Conservation (phyloP, 108 stramenopile genomes). For the Pseudonitzschia multistriata region DNA sequence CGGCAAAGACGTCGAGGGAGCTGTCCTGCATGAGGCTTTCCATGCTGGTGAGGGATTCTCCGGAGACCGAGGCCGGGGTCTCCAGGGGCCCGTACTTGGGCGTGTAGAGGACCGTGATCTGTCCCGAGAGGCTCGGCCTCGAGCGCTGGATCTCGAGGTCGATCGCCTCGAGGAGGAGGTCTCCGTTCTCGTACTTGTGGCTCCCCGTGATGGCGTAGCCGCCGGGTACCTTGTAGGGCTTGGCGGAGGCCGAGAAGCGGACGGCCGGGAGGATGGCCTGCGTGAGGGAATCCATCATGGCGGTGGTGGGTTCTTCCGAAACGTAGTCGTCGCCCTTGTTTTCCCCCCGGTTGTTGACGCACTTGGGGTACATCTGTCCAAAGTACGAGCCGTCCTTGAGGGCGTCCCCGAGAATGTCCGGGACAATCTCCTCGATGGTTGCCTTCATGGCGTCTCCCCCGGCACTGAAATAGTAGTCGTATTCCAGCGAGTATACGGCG, state of each 20-base stretch:
- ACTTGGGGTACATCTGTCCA: constrained; percentile 56
- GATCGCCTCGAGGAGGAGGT: constrained; percentile 64
- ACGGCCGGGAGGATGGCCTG: constrained; percentile 60
- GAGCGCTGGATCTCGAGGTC: constrained; percentile 54
- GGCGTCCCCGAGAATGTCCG: constrained; percentile 4
- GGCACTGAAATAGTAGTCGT: constrained; percentile 44
- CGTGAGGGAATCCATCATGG: constrained; percentile 47
- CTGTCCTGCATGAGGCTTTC: constrained; percentile 20
- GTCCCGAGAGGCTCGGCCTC: constrained; percentile 37
- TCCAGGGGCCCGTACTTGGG: constrained; percentile 4
- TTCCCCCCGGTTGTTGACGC: constrained; percentile 60
- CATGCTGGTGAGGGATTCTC: constrained; percentile 53
- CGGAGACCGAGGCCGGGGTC: not conserved
- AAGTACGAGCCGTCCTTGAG: not conserved
- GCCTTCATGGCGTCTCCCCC: constrained; percentile 29
- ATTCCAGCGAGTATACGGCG: constrained; percentile 55
- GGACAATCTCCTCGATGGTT: constrained; percentile 24
- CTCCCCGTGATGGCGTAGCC: constrained; percentile 65
- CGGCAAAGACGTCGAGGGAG: constrained; percentile 15
- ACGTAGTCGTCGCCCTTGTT: constrained; percentile 11
- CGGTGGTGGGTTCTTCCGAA: constrained; percentile 41
- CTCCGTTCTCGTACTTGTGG: constrained; percentile 51
- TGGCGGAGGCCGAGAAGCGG: constrained; percentile 41
- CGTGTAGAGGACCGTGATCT: constrained; percentile 55
- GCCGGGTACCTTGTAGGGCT: constrained; percentile 62